Percentiles rank a stretch among this genome's conserved stretches.
Conservation (phyloP, 352 stramenopile genomes). For the Globisporangium barbulae region DNA sequence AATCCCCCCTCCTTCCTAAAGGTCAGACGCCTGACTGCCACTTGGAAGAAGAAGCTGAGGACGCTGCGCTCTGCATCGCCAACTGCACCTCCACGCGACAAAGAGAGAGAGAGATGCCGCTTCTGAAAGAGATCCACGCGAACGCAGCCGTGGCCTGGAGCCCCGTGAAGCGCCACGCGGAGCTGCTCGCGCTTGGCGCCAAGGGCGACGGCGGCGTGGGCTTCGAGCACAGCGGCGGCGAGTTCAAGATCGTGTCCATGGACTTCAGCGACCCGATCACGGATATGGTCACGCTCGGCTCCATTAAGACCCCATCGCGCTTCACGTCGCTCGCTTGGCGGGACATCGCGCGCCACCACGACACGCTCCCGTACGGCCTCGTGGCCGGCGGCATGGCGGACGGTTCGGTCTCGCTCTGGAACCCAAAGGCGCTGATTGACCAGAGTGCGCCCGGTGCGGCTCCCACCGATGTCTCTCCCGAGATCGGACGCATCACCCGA, state of each 20-base stretch:
- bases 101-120: constrained; percentile 52
- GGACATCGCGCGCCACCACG: constrained; percentile 72
- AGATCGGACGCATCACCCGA: constrained; percentile 76
- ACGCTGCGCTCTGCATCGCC: neutral
- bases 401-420: constrained; percentile 96
- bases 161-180: constrained; percentile 64
- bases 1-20: constrained; percentile 12
- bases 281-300: constrained; percentile 74
- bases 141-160: constrained; percentile 89
- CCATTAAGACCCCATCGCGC: constrained; percentile 88
- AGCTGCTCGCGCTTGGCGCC: constrained; percentile 84
- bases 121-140: constrained; percentile 90
- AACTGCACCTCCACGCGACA: neutral
- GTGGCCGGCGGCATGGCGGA: constrained; percentile 97
- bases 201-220: constrained; percentile 94
- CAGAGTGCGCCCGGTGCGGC: constrained; percentile 26
- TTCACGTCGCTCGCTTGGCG: constrained; percentile 95
- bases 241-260: constrained; percentile 96
- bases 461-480: constrained; percentile 32
- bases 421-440: constrained; percentile 89
- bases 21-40: constrained; percentile 1
- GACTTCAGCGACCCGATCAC: constrained; percentile 77
- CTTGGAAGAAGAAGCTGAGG: constrained; percentile 1
- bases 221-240: constrained; percentile 97
- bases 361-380: constrained; percentile 85